Evolutionary conservation across 495 filamentous ascomycete genomes (phyloP), one percentile per base, ranked within the genome.

Genomic region (Aspergillus taichungensis): DNA sequence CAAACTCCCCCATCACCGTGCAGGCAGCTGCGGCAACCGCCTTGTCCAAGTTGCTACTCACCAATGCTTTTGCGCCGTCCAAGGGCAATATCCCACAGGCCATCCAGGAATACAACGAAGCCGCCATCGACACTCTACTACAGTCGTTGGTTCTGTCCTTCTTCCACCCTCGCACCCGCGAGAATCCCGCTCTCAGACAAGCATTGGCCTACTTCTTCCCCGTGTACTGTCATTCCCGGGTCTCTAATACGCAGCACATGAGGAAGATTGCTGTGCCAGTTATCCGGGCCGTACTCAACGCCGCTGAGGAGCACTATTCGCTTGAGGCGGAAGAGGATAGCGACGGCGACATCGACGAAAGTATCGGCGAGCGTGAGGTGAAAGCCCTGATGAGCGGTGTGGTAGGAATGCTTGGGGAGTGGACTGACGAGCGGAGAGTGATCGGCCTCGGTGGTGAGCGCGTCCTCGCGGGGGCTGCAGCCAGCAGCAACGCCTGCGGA

Each of bases 171-270:
- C 79, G 82, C 24, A 91, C 87, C 10, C 73, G 76, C 2, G 76
- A 79, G 32, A 97, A 95, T 57, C 85, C 92, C 48, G 79, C 77
- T n/a, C 82, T 97, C 13, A 75, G 89, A 0, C 92, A 98, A 64
- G 80, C 87, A 0, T 74, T 98, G 18, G 87, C 85, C 42, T 98
- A 98, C 61, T 97, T 96, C 73, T 75, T 98, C 52, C 92, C 92
- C 0, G 92, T 96, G 0, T 98, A 94, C 71, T 89, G 85, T 58
- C 94, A 90, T 60, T 86, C 82, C 18, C 74, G 83, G 8, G 59
- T 79, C 8, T 83, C 83, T 34, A 95, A 95, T 57, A 87, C 88
- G 50, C 73, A 79, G 24, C 72, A 83, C 14, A 90, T 97, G 87
- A 77, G 79, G 9, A 55, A 62, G 6, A 72, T 96, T 6, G 75